Conservation (phyloP, 352 stramenopile species). For the Phytophthora cajani region DNA sequence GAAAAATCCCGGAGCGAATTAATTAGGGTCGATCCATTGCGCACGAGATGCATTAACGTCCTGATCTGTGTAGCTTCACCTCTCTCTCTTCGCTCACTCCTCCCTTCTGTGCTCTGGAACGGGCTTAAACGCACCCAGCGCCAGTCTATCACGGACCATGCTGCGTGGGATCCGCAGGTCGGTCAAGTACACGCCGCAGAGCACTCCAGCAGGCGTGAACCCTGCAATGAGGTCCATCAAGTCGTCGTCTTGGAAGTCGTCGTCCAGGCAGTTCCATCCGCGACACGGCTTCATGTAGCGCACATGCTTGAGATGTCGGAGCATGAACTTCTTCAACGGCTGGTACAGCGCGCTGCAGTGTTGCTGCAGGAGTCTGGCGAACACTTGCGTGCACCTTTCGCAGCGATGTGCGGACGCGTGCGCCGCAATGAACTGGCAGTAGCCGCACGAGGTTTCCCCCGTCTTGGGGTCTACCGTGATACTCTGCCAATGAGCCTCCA, state of each 20-base stretch:
- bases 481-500: slow-evolving; percentile 36
- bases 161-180: slow-evolving; percentile 27
- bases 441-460: slow-evolving; percentile 16
- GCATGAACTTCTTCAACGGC: slow-evolving; percentile 35
- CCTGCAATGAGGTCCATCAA: slow-evolving; percentile 36
- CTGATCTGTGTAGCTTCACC: background rate
- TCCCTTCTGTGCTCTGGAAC: background rate
- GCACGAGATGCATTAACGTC: too few relatives aligned
- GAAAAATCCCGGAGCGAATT: too few relatives aligned
- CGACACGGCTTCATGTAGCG: slow-evolving; percentile 31
- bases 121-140: slow-evolving; percentile 25
- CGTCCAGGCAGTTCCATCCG: slow-evolving; percentile 24
- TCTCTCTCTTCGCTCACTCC: background rate
- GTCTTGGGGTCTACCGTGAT: slow-evolving; percentile 26
- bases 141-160: slow-evolving; percentile 17
- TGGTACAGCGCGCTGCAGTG: slow-evolving; percentile 33
- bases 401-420: slow-evolving; percentile 27
- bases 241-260: slow-evolving; percentile 14
- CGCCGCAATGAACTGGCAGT: slow-evolving; percentile 21
- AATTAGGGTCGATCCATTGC: too few relatives aligned
- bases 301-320: slow-evolving; percentile 34
- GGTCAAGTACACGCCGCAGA: slow-evolving; percentile 38
- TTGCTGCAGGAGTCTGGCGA: slow-evolving; percentile 25
- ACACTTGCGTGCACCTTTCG: slow-evolving; percentile 32
- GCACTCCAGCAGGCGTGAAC: slow-evolving; percentile 29